Evolutionary conservation across 129 eudicot genomes (phyloP), one percentile per base, ranked within the genome.

Genomic region (Flaveria brownii): DNA sequence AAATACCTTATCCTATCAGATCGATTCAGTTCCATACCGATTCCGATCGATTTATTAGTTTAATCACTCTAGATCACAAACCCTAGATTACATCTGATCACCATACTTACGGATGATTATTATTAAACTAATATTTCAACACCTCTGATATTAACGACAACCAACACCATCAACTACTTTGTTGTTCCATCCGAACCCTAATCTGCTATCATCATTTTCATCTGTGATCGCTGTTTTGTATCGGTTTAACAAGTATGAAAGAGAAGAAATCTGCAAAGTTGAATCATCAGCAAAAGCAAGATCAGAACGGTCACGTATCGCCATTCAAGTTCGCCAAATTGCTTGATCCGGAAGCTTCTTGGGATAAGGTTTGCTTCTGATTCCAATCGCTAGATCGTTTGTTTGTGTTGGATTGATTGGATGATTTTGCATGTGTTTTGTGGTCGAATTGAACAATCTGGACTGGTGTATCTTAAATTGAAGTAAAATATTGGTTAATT

Each of bases 281-380:
- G 66, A 79, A 71, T 69, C 54, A 28, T 43, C 77, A 76, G 23
- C 47, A 68, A 18, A 56, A 78, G 43, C 61, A 77, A 15, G 76
- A 36, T 36, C 41, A 81, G 77, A 87, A 87, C 74, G 91, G 83
- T 28, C 98, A 92, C 87, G 75, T 86, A 9, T 74, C 96, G 68
- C 88, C 93, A 1, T 92, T 87, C 72, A 83, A 85, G 64, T 67
- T 92, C n/a, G 85, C 86, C 67, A 90, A 90, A 75, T 79, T 90
- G 81, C 71, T 90, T 70, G 98, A 92, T 85, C 89, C 94, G 2
- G 90, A 90, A 81, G 91, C 96, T 60, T 86, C 96, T 13, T 92
- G 96, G 96, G 98, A 92, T 77, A 92, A 88, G 98, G 98, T 56
- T 13, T 69, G 30, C 13, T 69, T 9, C 4, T 15, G 67, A 52